A percentile compares a stretch with the other conserved stretches of the same genome.
Conservation (phyloP, 768 basidiomycete species). For the Pulveroboletus sp. region DNA sequence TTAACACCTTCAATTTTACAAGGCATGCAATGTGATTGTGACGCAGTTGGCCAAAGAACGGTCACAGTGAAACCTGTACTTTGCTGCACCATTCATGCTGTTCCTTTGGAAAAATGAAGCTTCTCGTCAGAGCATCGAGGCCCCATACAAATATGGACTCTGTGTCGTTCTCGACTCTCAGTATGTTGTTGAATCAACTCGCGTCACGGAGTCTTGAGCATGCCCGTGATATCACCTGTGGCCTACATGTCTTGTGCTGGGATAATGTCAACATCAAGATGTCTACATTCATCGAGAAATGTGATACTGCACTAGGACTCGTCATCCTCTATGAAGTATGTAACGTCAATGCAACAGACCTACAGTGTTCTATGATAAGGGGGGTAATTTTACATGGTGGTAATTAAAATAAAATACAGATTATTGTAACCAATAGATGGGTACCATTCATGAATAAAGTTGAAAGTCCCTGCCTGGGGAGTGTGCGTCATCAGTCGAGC, state of each 20-base stretch:
- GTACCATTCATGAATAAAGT: no score
- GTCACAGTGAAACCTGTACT: background rate
- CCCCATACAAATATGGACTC: background rate
- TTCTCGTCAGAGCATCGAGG: background rate
- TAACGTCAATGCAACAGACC: no score
- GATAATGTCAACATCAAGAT: constrained; percentile 31
- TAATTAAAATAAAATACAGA: no score
- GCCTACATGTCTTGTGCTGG: constrained; percentile 7
- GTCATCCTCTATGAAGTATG: no score
- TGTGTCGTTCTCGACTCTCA: background rate
- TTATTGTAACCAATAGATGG: no score
- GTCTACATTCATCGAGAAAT: constrained; percentile 33
- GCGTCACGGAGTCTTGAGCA: background rate
- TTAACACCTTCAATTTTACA: background rate
- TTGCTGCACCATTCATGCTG: background rate
- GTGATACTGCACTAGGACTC: no score
- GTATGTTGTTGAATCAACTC: background rate
- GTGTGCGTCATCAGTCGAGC: no score
- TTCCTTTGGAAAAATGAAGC: background rate
- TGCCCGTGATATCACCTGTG: background rate
- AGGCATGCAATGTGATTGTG: background rate
- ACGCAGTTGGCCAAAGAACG: background rate
- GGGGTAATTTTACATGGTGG: no score
- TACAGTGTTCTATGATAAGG: no score
- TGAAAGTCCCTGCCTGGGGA: no score